phyloP scores from a whole-genome alignment of 495 filamentous ascomycete genomes.

The Aspergillus bridgeri region DNA sequence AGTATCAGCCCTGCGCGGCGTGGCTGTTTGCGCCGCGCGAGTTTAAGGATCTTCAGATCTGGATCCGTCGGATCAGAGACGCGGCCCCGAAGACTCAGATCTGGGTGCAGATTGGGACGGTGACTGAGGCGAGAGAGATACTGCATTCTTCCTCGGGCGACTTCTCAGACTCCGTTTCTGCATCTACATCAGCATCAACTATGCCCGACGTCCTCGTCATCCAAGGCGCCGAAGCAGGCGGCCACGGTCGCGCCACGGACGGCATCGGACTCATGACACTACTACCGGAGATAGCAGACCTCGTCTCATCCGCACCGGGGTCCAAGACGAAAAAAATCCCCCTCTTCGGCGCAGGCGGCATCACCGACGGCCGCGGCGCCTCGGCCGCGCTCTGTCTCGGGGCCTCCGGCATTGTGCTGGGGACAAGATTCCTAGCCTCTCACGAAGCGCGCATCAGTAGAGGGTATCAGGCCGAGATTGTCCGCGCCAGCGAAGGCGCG shows the following conservation, averaged over 20 bases:
- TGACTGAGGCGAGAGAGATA: slow-evolving; percentile 48
- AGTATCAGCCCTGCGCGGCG: slow-evolving; percentile 56
- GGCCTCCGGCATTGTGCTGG: slow-evolving; percentile 64
- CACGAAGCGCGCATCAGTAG: slow-evolving; percentile 57
- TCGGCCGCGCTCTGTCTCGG: slow-evolving; percentile 64
- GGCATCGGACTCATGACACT: slow-evolving; percentile 57
- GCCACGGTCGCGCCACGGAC: slow-evolving; percentile 59
- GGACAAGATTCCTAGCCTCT: slow-evolving; percentile 68
- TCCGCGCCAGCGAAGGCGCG: slow-evolving; percentile 61
- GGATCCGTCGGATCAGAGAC: slow-evolving; percentile 50
- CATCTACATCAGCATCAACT: slow-evolving; percentile 1
- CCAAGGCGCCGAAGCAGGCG: slow-evolving; percentile 72
- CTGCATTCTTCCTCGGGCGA: too few relatives aligned
- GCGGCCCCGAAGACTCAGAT: slow-evolving; percentile 44
- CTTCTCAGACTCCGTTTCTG: too few relatives aligned
- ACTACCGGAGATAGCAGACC: slow-evolving; percentile 58
- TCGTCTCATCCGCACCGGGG: slow-evolving; percentile 29
- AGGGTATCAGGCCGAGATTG: slow-evolving; percentile 59
- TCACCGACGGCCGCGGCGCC: slow-evolving; percentile 62
- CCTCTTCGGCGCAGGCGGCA: slow-evolving; percentile 69
- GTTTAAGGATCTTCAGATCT: slow-evolving; percentile 49
- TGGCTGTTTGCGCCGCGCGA: slow-evolving; percentile 67
- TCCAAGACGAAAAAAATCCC: slow-evolving; percentile 36
- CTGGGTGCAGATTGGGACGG: slow-evolving; percentile 63
- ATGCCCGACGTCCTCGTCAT: slow-evolving; percentile 62